Conservation (phyloP, 2,329 filamentous ascomycete genomes). For the Epichloe glyceriae region DNA sequence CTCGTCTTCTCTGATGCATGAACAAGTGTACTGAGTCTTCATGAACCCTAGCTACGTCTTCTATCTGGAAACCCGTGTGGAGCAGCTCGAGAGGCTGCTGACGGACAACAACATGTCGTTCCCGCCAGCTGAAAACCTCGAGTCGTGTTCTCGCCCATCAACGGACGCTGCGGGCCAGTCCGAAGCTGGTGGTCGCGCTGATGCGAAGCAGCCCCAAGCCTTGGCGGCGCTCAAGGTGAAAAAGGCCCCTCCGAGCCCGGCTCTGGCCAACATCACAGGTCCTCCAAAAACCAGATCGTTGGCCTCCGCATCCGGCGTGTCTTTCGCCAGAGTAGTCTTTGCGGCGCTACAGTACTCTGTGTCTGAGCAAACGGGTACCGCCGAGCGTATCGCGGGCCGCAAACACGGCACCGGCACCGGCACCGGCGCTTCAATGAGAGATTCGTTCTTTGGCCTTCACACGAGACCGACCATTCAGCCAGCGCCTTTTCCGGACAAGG, state of each 20-base stretch:
- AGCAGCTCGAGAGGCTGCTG: constrained; percentile 69
- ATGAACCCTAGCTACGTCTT: constrained; percentile 65
- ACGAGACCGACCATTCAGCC: constrained; percentile 79
- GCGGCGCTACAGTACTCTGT: constrained; percentile 72
- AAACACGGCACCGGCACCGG: constrained; percentile 31
- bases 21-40: not conserved
- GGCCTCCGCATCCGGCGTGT: constrained; percentile 79
- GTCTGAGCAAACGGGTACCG: constrained; percentile 42
- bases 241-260: constrained; percentile 20
- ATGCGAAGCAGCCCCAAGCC: constrained; percentile 16
- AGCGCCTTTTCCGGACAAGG: constrained; percentile 68
- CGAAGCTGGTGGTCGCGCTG: constrained; percentile 16
- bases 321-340: constrained; percentile 87
- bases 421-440: constrained; percentile 64
- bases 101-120: constrained; percentile 56
- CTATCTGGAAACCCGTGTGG: constrained; percentile 79
- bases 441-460: constrained; percentile 94
- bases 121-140: constrained; percentile 57
- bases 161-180: constrained; percentile 24
- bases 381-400: constrained; percentile 14
- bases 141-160: constrained; percentile 41
- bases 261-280: constrained; percentile 64
- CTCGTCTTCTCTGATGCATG: not conserved
- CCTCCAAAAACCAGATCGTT: constrained; percentile 69
- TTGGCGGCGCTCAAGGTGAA: constrained; percentile 22